Base-by-base conservation (phyloP, 1,284 basidiomycete species). In the Papiliotrema fonsecae region DNA sequence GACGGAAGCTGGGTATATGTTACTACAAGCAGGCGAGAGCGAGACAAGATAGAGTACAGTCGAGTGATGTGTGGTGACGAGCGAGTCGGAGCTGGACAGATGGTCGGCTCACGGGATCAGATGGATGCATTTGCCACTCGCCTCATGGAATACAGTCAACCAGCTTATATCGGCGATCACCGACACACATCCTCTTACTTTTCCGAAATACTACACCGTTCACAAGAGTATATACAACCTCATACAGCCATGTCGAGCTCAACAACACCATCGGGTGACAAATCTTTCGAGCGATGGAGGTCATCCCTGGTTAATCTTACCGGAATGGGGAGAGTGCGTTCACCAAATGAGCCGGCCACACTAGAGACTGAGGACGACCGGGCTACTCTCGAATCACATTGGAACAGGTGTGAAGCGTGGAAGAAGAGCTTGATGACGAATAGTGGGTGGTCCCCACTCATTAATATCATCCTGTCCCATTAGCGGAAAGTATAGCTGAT, bases 401-500 rank as follows among this genome's bases (percentile, higher is more conserved):
- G 77, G 73, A 70, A 71, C 45, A 50, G 65, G 42, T 79, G 77
- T 57, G 74, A 78, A 55, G 61, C 67, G 41, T 76, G 73, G 74
- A 76, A 77, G 53, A 61, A 61, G 42, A 71, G 76, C 35, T 55
- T 79, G 28, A 72, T 77, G 59, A 55, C 56, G 30, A 62, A 60
- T 37, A 78, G 77, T 78, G 47, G 42, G 75, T 70, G 21, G 13
- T n/a, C n/a, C n/a, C n/a, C n/a, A 14, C 21, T 35, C 6, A 19
- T 31, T 10, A 31, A 35, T 6, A 35, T 16, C 34, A 5, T 6
- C 26, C n/a, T n/a, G n/a, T n/a, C n/a, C n/a, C n/a, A n/a, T n/a
- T n/a, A n/a, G n/a, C 34, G 38, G 19, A 31, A 6, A 22, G 18
- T 4, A 30, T 6, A 6, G 26, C 48, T 42, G 13, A 48, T 11